Evolutionary conservation across 2,329 filamentous ascomycete genomes (phyloP).

Genomic region (Talaromyces islandicus): DNA sequence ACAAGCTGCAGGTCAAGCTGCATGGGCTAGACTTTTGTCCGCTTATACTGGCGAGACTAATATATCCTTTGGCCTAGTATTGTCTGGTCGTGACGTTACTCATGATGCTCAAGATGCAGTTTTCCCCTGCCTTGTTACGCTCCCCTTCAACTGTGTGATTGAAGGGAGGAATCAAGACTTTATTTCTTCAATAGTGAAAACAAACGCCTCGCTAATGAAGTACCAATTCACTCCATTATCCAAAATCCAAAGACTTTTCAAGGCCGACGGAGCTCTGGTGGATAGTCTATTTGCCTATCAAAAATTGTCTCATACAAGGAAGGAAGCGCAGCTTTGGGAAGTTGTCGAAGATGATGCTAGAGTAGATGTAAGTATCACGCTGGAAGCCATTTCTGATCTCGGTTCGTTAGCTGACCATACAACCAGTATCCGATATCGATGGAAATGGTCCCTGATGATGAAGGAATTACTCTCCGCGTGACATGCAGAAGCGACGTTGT

Average conservation of each 20-base stretch:
- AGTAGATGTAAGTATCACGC: conserved; percentile 49
- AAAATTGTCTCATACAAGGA: conserved; percentile 39
- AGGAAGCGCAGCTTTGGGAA: conserved; percentile 47
- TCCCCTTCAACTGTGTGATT: conserved; percentile 64
- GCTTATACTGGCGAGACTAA: conserved; percentile 69
- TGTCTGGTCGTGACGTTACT: conserved; percentile 64
- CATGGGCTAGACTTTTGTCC: conserved; percentile 70
- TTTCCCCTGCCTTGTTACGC: conserved; percentile 76
- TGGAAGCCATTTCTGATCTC: not conserved
- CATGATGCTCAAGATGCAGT: conserved; percentile 54
- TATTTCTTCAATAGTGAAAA: conserved; percentile 57
- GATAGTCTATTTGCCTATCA: conserved; percentile 85
- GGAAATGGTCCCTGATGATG: conserved; percentile 60
- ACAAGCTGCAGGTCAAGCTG: conserved; percentile 68
- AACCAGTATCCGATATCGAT: conserved; percentile 66
- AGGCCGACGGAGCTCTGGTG: conserved; percentile 62
- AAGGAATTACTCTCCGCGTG: conserved; percentile 55
- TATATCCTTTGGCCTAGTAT: conserved; percentile 72
- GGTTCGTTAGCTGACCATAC: conserved; percentile 8
- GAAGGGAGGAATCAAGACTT: conserved; percentile 50
- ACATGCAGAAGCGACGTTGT: conserved; percentile 61
- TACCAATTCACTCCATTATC: conserved; percentile 67
- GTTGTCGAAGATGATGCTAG: conserved; percentile 60
- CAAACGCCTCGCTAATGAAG: conserved; percentile 59
- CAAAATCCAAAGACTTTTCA: conserved; percentile 66